These are phyloP conservation scores for Tolypocladium ophioglossoides DNA, from an alignment of 2,329 filamentous ascomycete genomes.

Conservation along the genomic window DNA sequence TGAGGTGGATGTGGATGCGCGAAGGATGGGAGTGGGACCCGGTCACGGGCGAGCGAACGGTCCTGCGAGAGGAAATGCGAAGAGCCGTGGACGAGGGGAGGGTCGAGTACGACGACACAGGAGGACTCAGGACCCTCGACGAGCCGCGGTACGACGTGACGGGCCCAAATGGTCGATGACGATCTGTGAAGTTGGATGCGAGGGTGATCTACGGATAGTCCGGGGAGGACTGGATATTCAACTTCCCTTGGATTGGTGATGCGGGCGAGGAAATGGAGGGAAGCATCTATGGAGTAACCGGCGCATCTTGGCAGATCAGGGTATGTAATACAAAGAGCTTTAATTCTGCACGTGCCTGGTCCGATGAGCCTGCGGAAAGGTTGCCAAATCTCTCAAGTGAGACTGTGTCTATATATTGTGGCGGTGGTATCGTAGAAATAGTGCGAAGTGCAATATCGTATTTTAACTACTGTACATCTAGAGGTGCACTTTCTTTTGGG, in stretches of 20 bases:
- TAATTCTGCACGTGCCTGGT: not conserved
- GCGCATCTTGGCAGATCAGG: not conserved
- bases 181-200: not conserved
- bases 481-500: no score
- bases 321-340: not conserved
- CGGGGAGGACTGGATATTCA: no score
- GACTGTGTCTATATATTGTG: no score
- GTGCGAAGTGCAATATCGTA: no score
- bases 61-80: slow-evolving; percentile 42
- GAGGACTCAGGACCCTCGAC: slow-evolving; percentile 33
- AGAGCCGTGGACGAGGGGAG: slow-evolving; percentile 45
- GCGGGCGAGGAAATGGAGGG: not conserved
- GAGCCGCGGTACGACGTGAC: not conserved
- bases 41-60: slow-evolving; percentile 50
- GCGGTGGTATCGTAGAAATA: no score
- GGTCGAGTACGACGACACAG: slow-evolving; percentile 43
- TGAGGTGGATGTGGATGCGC: slow-evolving; percentile 86
- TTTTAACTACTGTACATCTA: no score
- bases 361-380: not conserved
- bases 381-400: not conserved
- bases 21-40: slow-evolving; percentile 79
- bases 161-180: not conserved
- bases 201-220: no score
- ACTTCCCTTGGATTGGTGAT: no score
- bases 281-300: not conserved